Percentiles rank a stretch among this genome's conserved stretches.
Conservation (phyloP, 1,139 yeast species). For the Blastobotrys buckinghamii region DNA sequence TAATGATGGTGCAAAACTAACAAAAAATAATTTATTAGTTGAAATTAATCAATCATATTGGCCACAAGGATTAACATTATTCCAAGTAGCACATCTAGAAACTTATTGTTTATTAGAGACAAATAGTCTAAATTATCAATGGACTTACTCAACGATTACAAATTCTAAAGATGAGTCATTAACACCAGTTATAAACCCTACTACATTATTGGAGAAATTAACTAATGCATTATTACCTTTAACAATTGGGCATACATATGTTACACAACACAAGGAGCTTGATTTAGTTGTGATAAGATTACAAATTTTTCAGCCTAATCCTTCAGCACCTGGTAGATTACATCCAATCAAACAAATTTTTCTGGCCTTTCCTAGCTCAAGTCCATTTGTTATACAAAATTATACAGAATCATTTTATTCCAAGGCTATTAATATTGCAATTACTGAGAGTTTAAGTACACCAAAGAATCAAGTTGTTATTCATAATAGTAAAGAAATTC, state of each 20-base stretch:
- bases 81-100: conserved; percentile 70
- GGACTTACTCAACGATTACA: conserved; percentile 56
- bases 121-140: conserved; percentile 37
- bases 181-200: conserved; percentile 36
- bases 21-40: conserved; percentile 47
- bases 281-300: conserved; percentile 58
- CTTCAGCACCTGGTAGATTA: conserved; percentile 33
- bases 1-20: too few relatives aligned
- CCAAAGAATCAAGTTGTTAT: conserved; percentile 33
- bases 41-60: conserved; percentile 51
- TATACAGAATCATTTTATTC: conserved; percentile 41
- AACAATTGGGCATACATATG: conserved; percentile 48
- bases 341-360: conserved; percentile 56
- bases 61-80: conserved; percentile 56
- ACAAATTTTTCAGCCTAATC: conserved; percentile 53
- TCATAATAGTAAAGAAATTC: conserved; percentile 35
- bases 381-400: conserved; percentile 62
- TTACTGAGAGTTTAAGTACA: conserved; percentile 46
- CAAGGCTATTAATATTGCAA: conserved; percentile 50
- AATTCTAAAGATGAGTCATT: conserved; percentile 37
- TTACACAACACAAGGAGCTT: conserved; percentile 58
- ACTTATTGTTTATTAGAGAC: conserved; percentile 56
- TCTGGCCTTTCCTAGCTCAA: conserved; percentile 59
- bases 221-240: conserved; percentile 39
- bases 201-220: conserved; percentile 43